These are phyloP conservation scores for Trichophyton verrucosum DNA, from an alignment of 2,329 filamentous ascomycete species.

Conservation along the genomic window DNA sequence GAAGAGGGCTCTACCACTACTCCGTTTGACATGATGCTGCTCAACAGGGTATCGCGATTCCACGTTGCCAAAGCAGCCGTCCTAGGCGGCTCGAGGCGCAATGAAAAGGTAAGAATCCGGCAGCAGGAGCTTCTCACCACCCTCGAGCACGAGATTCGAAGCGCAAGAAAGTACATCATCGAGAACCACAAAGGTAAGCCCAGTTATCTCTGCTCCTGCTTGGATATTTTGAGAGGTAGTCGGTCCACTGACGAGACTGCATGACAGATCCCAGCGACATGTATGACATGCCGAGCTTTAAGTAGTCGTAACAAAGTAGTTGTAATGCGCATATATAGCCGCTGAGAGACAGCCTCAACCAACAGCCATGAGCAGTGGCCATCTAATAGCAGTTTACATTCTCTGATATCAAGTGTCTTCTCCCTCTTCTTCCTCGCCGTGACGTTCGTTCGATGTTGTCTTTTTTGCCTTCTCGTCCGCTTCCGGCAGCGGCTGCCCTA, in stretches of 20 bases:
- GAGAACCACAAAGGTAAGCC: constrained; percentile 41
- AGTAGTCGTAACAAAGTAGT: background rate
- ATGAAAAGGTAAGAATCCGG: constrained; percentile 36
- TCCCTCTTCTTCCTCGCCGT: background rate
- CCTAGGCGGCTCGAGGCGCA: constrained; percentile 35
- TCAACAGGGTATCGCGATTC: constrained; percentile 49
- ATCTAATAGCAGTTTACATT: background rate
- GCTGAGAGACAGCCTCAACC: background rate
- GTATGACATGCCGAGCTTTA: constrained; percentile 39
- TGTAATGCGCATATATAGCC: background rate
- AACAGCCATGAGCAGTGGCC: too few relatives aligned
- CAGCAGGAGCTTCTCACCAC: constrained; percentile 38
- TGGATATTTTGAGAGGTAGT: too few relatives aligned
- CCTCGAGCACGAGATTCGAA: constrained; percentile 38
- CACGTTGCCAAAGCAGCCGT: constrained; percentile 47
- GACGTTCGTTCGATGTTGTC: background rate
- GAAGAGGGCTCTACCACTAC: constrained; percentile 57
- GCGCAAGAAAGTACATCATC: constrained; percentile 42
- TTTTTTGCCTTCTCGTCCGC: background rate
- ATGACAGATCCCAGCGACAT: constrained; percentile 39
- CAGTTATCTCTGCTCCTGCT: background rate
- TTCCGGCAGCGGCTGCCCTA: background rate
- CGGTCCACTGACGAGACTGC: background rate
- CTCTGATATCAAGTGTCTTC: background rate
- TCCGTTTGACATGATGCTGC: constrained; percentile 58